Percentiles rank a stretch among this genome's conserved stretches.
Conservation (phyloP, 2,329 filamentous ascomycete genomes). For the Ambrosiella cleistominuta region DNA sequence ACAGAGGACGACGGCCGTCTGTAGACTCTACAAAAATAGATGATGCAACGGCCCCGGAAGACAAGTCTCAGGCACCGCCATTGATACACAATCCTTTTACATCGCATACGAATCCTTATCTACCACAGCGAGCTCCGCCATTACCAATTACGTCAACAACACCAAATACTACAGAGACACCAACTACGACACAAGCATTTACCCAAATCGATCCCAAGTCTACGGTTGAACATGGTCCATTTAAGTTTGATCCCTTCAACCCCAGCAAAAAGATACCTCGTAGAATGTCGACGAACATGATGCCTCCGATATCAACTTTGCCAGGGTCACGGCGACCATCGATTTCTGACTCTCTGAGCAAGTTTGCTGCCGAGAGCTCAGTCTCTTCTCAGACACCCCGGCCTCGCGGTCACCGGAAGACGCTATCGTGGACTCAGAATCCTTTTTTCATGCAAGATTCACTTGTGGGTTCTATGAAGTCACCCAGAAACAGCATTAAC, state of each 20-base stretch:
- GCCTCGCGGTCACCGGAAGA: background rate
- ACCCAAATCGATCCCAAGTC: background rate
- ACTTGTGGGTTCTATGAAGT: constrained; percentile 5
- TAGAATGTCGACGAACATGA: background rate
- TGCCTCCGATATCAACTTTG: background rate
- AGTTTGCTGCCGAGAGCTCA: background rate
- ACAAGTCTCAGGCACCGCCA: too few species aligned
- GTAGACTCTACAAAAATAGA: too few species aligned
- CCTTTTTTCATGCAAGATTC: constrained; percentile 11
- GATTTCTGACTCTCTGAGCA: background rate
- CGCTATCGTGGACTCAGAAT: constrained; percentile 6
- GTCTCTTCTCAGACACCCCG: background rate
- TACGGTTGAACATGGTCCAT: background rate
- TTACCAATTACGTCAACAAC: background rate
- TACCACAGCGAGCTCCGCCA: background rate
- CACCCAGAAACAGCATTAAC: background rate
- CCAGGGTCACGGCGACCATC: background rate
- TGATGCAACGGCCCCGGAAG: too few species aligned
- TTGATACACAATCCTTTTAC: too few species aligned
- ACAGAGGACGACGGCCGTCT: too few species aligned
- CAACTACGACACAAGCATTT: background rate
- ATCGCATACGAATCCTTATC: too few species aligned
- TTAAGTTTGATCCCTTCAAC: constrained; percentile 2
- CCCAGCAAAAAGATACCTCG: background rate
- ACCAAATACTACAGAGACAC: background rate